Conservation (phyloP, 2,329 filamentous ascomycete genomes). For the Teratosphaeria destructans region DNA sequence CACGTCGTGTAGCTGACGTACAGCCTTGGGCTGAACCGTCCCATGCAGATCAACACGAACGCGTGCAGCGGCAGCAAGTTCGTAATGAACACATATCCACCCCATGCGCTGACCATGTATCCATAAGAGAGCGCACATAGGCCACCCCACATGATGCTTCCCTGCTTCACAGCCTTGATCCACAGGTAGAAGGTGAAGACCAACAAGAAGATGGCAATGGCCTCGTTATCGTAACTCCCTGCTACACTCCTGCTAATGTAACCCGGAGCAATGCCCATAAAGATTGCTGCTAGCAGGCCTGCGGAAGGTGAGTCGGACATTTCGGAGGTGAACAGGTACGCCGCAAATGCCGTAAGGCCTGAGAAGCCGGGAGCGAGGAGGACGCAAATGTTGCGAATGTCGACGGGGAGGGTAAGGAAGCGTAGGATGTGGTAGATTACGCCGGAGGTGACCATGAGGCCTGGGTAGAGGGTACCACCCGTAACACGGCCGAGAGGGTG, state of each 20-base stretch:
- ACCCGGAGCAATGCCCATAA: constrained; percentile 95
- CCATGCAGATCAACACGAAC: constrained; percentile 93
- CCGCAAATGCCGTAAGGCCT: constrained; percentile 80
- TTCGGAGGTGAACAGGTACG: constrained; percentile 92
- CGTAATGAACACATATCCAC: constrained; percentile 99
- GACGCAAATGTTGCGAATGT: constrained; percentile 98
- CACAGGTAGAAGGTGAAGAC: constrained; percentile 98
- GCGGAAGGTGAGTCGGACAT: constrained; percentile 94
- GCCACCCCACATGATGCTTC: constrained; percentile 93
- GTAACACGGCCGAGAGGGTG: constrained; percentile 97
- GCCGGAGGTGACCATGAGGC: constrained; percentile 97
- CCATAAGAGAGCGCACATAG: constrained; percentile 94
- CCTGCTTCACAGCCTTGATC: constrained; percentile 97
- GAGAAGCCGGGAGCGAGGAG: constrained; percentile 91
- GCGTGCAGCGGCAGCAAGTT: constrained; percentile 90
- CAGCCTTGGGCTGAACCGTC: constrained; percentile 81
- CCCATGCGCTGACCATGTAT: constrained; percentile 99
- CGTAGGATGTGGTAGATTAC: constrained; percentile 90
- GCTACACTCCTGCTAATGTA: constrained; percentile 98
- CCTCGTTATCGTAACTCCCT: constrained; percentile 98
- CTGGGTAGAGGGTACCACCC: constrained; percentile 95
- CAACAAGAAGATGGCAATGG: constrained; percentile 95
- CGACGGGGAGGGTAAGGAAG: constrained; percentile 79
- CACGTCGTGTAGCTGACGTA: constrained; percentile 97
- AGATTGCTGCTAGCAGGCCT: constrained; percentile 82